Evolutionary conservation across 1,284 basidiomycete genomes (phyloP), one percentile per base, ranked within the genome.

Genomic region (Cryptococcus sp.): DNA sequence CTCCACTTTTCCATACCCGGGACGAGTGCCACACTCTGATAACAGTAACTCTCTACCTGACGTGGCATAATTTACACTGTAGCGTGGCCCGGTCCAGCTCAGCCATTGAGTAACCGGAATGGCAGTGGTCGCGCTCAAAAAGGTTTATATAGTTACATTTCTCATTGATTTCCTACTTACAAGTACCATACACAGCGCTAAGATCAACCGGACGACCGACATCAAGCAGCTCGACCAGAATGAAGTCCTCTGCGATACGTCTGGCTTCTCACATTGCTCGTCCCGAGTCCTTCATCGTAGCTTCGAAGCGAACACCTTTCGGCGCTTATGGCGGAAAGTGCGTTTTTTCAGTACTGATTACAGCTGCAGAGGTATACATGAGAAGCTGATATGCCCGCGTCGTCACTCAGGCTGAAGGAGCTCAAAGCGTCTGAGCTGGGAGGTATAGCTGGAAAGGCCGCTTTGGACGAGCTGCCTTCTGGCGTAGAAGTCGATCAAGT

Each of bases 311-410:
- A n/a, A 83, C 82, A 0, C 80, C 82, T 6, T 83, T 83, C 59
- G 82, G 82, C 23, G 79, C 82, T 1, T 83, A 81, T 59, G 82
- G 82, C 23, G 82, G 82, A 56, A 80, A 79, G 73, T 78, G 69
- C 55, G 73, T 64, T 25, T 3, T 20, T 5, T 54, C 5, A 43
- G 13, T 23, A n/a, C 37, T n/a, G 11, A 11, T 40, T 40, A 11
- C 38, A 11, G 38, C n/a, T n/a, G n/a, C n/a, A n/a, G n/a, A n/a
- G 26, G 10, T 29, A 29, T 29, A 29, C 26, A 29, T 5, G 5
- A 29, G 8, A 34, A 34, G 29, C 29, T 34, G 29, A 34, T 29
- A 29, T 29, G 26, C 26, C n/a, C 26, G 26, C 10, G 10, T 10
- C 10, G 26, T 10, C 5, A 29, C 13, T 10, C 38, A 76, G 69